A percentile compares a stretch with the other conserved stretches of the same genome.
phyloP scores from a whole-genome alignment of 345 rosid genomes.

The Acer campestre region DNA sequence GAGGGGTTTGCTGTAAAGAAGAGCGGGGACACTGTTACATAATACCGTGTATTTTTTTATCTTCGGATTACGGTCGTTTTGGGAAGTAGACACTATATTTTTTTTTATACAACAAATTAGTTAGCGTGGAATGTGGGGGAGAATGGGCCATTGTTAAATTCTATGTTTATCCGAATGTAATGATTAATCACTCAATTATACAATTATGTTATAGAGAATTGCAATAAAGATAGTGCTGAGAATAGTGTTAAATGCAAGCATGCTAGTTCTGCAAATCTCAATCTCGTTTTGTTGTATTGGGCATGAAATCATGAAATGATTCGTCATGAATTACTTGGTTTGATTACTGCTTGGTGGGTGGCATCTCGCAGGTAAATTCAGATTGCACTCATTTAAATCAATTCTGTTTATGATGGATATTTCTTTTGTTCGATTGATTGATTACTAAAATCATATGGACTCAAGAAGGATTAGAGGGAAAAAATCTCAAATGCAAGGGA shows the following conservation, averaged over 20 bases:
- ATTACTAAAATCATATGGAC: not conserved
- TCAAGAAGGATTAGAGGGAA: too few species aligned
- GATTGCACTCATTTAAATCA: too few species aligned
- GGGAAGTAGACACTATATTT: conserved; percentile 6
- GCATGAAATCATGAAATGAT: too few species aligned
- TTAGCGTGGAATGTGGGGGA: conserved; percentile 32
- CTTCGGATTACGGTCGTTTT: not conserved
- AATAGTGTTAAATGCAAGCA: not conserved
- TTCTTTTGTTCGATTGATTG: not conserved
- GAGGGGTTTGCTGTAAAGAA: conserved; percentile 35
- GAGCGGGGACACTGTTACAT: conserved; percentile 24
- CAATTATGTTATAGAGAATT: conserved; percentile 5
- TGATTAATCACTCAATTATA: conserved; percentile 14
- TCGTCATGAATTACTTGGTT: too few species aligned
- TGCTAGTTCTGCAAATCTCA: not conserved
- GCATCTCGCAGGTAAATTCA: not conserved
- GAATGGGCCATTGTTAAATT: conserved; percentile 11
- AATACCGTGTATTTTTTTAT: conserved; percentile 18
- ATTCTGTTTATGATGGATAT: not conserved
- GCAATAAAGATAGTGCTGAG: not conserved
- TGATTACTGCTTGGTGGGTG: not conserved
- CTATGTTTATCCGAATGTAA: conserved; percentile 14
- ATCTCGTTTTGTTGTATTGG: too few species aligned
- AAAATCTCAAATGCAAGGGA: too few species aligned
- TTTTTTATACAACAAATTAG: conserved; percentile 17